Base-by-base conservation (phyloP, 371 early-diverging fungal species). In the Haplosporangium sp. region DNA sequence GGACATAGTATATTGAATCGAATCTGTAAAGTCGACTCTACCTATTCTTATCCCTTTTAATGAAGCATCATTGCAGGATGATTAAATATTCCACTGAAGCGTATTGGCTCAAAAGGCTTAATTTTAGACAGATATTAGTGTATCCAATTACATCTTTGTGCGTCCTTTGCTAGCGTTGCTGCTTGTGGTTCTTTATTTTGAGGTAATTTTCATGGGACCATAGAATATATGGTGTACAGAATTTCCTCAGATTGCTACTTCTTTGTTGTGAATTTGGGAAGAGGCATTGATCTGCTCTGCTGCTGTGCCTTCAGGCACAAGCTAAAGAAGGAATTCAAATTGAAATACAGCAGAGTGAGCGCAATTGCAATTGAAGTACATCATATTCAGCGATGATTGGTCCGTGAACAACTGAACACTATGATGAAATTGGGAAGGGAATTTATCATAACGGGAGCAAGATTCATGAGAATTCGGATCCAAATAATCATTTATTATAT, bases 271-370 rank as follows among this genome's bases (percentile, higher is more conserved):
- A n/a, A 50, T 50, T 50, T 19, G 50, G 50, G 50, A n/a, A 1
- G 27, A 27, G 27, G 27, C 27, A 27, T 27, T 27, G 27, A 27
- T 27, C 27, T 27, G 27, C 27, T 27, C 27, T 27, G 55, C 34
- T 55, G 55, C 55, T 55, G 55, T 55, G 55, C 55, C 55, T 55
- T 34, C 35, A 55, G 55, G 55, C 34, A 55, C 55, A 55, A 55
- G 34, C 6, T 10, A 15, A 7, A 20, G 10, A 55, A 17, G 35
- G 55, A 55, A 55, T 27, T 34, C 55, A 55, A 55, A 55, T 52
- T 9, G 7, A 55, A 53, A 15, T 50, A 50, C 5, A 50, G 17
- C 5, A 50, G 6, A 47, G 50, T 50, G 50, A 50, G 50, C 50
- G 50, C 50, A 50, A 50, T 50, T 50, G 50, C 19, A 50, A 50